phyloP scores from a whole-genome alignment of 345 rosid genomes.

The Syzygium oleosum region DNA sequence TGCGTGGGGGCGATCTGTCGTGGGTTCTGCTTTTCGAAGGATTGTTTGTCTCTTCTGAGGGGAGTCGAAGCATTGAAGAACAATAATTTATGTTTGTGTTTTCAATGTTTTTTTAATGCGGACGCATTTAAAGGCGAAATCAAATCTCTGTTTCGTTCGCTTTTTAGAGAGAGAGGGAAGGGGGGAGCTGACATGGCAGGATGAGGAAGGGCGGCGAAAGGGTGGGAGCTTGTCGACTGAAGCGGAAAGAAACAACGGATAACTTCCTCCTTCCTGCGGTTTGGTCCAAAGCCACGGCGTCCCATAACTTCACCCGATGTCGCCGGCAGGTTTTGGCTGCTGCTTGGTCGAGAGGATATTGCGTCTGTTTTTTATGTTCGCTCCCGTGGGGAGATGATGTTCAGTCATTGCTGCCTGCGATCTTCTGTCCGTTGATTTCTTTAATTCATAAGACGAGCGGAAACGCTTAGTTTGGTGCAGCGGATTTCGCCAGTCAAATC shows the following conservation, averaged over 20 bases:
- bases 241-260: not conserved
- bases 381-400: too few relatives aligned
- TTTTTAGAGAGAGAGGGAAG: not conserved
- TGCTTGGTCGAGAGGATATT: not conserved
- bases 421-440: too few relatives aligned
- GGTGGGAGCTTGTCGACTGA: constrained; percentile 2
- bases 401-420: too few relatives aligned
- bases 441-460: too few relatives aligned
- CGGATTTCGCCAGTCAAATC: not conserved
- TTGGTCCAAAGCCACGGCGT: not conserved
- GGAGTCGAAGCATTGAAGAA: constrained; percentile 8
- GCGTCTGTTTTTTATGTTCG: not conserved
- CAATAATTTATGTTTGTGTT: not conserved
- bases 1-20: constrained; percentile 11
- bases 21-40: constrained; percentile 23
- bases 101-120: not conserved
- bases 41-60: constrained; percentile 19
- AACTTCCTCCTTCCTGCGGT: not conserved
- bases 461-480: not conserved
- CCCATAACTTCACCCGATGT: not conserved
- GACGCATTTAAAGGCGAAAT: not conserved
- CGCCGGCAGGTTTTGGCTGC: not conserved
- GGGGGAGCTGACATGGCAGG: not conserved
- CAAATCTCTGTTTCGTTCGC: not conserved
- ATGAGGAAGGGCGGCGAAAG: constrained; percentile 8